Base-by-base conservation (phyloP, 495 filamentous ascomycete species). In the Xylaria venustula region DNA sequence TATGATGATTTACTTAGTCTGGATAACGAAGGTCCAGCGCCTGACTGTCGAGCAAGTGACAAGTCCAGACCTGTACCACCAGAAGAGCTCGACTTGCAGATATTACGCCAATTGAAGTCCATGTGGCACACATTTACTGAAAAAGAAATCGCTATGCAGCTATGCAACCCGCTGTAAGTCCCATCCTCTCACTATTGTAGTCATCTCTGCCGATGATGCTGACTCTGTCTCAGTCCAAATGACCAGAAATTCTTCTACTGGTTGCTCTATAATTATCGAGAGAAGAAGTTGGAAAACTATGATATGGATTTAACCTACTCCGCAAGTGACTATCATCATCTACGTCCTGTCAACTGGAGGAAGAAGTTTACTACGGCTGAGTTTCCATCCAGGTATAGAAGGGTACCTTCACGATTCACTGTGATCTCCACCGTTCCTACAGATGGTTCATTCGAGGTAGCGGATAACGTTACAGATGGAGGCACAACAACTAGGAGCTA, bases 221-320 rank as follows among this genome's bases (percentile, higher is more conserved):
- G 66, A 76, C 28, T 9, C 3, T 40, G 50, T 54, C 12, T 26
- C 57, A 95, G 91, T 62, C 78, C 81, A 1, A 97, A 93, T 59
- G 89, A 96, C 34, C 91, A 97, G 67, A 93, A 95, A 63, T 78
- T 92, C 67, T 95, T 98, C 64, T 98, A 98, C 77, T 87, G 83
- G 68, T 82, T 93, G 0, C 84, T 98, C 22, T 74, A 87, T 60
- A 87, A 85, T 64, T 93, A 96, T 70, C 80, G 89, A 20, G 87
- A 97, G 52, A 86, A 89, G 36, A 85, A 92, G 54, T 68, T 95
- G 12, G 92, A 97, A 67, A 90, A 96, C 63, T 97, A 92, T 67
- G 82, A 84, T 64, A 83, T 86, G 54, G 82, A 87, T 3, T 76
- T 96, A 17, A 83, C 83, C 30, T 87, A 92, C 68, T 96, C 93